These are phyloP conservation scores for Lentinus tigrinus DNA, from an alignment of 768 basidiomycete species.

Conservation along the genomic window DNA sequence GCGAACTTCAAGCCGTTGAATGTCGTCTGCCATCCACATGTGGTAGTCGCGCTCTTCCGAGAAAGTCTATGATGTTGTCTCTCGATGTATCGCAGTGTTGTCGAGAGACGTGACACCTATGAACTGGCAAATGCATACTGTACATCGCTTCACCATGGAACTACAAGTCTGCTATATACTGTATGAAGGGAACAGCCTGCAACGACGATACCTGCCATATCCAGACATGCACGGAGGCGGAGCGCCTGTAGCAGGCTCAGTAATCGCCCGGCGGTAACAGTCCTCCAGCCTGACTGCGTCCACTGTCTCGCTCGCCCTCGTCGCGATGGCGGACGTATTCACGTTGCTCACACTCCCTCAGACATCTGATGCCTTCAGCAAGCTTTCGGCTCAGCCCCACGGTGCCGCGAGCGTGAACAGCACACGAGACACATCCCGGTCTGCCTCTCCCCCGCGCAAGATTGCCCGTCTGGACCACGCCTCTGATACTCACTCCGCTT, in stretches of 20 bases:
- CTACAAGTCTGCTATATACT: no score
- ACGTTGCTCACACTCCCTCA: slow-evolving; percentile 24
- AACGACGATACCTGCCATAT: neutral
- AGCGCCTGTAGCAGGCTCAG: neutral
- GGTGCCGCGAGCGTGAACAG: slow-evolving; percentile 13
- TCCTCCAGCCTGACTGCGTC: neutral
- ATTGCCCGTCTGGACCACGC: slow-evolving; percentile 63
- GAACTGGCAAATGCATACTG: no score
- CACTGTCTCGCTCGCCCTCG: neutral
- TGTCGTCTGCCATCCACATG: no score
- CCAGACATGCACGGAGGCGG: neutral
- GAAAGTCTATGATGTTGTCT: no score
- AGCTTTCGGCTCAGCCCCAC: slow-evolving; percentile 14
- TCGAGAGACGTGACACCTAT: no score
- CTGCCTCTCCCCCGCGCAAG: slow-evolving; percentile 64
- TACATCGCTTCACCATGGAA: no score
- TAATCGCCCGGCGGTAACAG: neutral
- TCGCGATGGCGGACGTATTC: slow-evolving; percentile 23
- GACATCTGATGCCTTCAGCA: slow-evolving; percentile 24
- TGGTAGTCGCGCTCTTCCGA: no score
- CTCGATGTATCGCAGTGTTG: no score
- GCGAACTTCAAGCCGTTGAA: no score
- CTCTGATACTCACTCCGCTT: slow-evolving; percentile 55
- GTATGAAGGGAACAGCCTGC: no score
- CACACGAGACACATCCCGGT: slow-evolving; percentile 33